phyloP scores from a whole-genome alignment of 768 basidiomycete species.

The Baorangia bicolor region DNA sequence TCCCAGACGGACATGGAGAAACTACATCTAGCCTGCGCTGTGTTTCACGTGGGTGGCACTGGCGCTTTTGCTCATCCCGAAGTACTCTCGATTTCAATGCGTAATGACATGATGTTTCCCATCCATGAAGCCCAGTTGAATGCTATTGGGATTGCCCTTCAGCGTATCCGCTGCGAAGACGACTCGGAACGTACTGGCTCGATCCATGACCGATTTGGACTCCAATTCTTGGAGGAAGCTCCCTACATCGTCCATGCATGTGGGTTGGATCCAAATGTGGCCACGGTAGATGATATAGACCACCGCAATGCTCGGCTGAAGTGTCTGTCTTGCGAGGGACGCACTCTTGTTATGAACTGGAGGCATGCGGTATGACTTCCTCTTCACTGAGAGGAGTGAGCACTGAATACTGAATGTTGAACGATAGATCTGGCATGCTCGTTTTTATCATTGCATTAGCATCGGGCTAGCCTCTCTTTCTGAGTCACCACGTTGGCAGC shows the following conservation, averaged over 20 bases:
- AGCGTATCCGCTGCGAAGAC: not conserved
- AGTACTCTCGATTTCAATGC: not conserved
- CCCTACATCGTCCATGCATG: slow-evolving; percentile 10
- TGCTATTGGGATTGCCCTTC: not conserved
- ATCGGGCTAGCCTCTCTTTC: not conserved
- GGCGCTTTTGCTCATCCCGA: not conserved
- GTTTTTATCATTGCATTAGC: slow-evolving; percentile 3
- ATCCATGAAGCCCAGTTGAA: not conserved
- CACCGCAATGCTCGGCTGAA: slow-evolving; percentile 11
- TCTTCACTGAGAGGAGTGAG: not conserved
- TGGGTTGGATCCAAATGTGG: slow-evolving; percentile 10
- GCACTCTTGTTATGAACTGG: slow-evolving; percentile 8
- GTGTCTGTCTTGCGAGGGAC: slow-evolving; percentile 4
- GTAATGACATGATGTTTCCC: not conserved
- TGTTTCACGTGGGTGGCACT: slow-evolving; percentile 1
- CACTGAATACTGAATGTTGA: not conserved
- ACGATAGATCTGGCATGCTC: slow-evolving; percentile 13
- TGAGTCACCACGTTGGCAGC: slow-evolving; percentile 7
- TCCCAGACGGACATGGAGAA: not conserved
- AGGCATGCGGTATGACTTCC: slow-evolving; percentile 7
- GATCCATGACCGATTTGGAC: not conserved
- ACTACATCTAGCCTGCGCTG: slow-evolving; percentile 9
- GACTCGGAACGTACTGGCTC: not conserved
- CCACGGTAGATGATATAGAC: slow-evolving; percentile 11
- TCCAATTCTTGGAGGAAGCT: slow-evolving; percentile 11